Evolutionary conservation across 2,329 filamentous ascomycete genomes (phyloP), one percentile per base, ranked within the genome.

Genomic region (Botrytis cinerea): DNA sequence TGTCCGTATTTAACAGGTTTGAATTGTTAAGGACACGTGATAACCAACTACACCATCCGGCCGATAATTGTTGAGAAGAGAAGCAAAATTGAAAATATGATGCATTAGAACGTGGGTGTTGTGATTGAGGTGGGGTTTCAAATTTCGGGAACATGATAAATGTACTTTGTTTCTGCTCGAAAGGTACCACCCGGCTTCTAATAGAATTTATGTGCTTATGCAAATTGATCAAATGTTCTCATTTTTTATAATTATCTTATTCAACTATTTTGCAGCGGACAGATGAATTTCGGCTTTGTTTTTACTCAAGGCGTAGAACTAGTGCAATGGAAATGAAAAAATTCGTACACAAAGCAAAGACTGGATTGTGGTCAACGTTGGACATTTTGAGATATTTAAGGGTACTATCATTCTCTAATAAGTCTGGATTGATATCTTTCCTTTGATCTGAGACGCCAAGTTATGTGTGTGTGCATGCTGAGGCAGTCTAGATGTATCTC

Each of bases 21-120:
- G 8, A 63, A 22, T 6, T 63, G 61, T 63, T 63, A 63, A 63
- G 61, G 66, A 69, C 66, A 69, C 48, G 66, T 69, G 66, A 69
- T 69, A 69, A 69, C 66, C 66, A 69, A 69, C 66, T 69, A 69
- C 66, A 69, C 66, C 66, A 69, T 69, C 66, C 66, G 66, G 66
- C 66, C 66, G 7, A 6, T 45, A 7, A 40, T 32, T 68, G 46
- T 16, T 35, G 43, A 0, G 2, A 1, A 0, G 0, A 0, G 0
- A 0, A 0, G 0, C 18, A 1, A 7, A 9, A 48, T 35, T 9
- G 2, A 4, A 2, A 28, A 43, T 68, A 57, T 54, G 28, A 5
- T 54, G 0, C 1, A 16, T 14, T 1, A 1, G 8, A 0, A 3
- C 2, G 4, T 1, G 6, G 2, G 4, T 28, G 25, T 25, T 0